Evolutionary conservation across 495 filamentous ascomycete genomes (phyloP), one percentile per base, ranked within the genome.

Genomic region (Talaromyces thailandensis): DNA sequence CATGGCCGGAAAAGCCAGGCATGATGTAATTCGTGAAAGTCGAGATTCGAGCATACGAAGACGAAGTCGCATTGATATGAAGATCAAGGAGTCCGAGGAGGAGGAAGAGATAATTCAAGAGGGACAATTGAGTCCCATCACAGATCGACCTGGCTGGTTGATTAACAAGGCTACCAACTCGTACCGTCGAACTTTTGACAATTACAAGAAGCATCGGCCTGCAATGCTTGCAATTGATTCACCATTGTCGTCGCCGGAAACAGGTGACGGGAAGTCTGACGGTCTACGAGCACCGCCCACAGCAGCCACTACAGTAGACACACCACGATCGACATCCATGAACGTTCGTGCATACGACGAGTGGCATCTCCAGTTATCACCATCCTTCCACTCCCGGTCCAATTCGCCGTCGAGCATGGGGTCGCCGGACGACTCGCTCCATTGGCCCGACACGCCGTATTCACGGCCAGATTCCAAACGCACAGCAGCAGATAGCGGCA

Each of bases 1-100:
- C 55, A 96, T 96, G 92, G 88, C 86, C 65, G 91, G 91, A 63
- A 93, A 92, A 69, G 82, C 82, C 61, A 73, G 73, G 29, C 79
- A 85, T 59, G 80, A 80, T 62, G 56, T 21, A 11, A 21, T 53
- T 2, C 62, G 62, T 21, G 40, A 26, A 24, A 63, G 62, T 25
- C 29, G 53, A 58, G 56, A 48, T 16, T 32, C 40, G 23, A 63
- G 62, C 35, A 25, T 48, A 29, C 53, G 62, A 48, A 37, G 37
- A 45, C 21, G 35, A 52, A 48, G 37, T 32, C 40, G 40, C 14
- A 28, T 50, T 4, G 59, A 61, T 18, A 51, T 31, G 59, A 52
- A 61, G 24, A 50, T 61, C 28, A 48, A 61, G 43, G 59, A 61
- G 28, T 16, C 59, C 2, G 40, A 45, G 11, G 40, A 50, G 25